phyloP scores from a whole-genome alignment of 2,329 filamentous ascomycete species.

The Monosporascus ibericus region DNA sequence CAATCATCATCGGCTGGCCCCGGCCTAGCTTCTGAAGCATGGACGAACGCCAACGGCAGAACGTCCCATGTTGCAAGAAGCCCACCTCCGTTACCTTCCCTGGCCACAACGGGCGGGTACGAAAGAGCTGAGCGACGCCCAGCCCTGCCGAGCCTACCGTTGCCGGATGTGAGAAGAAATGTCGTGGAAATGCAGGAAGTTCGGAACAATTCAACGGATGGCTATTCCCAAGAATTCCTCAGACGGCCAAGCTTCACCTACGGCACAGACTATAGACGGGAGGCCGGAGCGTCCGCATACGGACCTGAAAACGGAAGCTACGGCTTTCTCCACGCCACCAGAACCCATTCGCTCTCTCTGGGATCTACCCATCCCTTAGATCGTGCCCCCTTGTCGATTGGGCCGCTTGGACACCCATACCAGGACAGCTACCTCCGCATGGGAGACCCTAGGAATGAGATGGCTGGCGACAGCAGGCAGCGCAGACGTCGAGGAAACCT shows the following conservation, averaged over 20 bases:
- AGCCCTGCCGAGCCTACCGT: constrained; percentile 36
- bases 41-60: constrained; percentile 27
- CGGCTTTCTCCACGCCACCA: constrained; percentile 36
- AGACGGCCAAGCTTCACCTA: constrained; percentile 19
- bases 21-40: constrained; percentile 26
- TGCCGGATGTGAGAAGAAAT: constrained; percentile 31
- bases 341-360: constrained; percentile 40
- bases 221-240: constrained; percentile 24
- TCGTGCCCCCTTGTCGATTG: constrained; percentile 36
- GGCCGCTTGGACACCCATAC: constrained; percentile 33
- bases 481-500: constrained; percentile 73
- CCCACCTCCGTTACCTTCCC: constrained; percentile 23
- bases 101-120: constrained; percentile 24
- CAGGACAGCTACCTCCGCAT: constrained; percentile 36
- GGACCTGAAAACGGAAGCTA: constrained; percentile 30
- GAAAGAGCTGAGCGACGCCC: constrained; percentile 31
- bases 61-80: constrained; percentile 29
- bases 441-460: constrained; percentile 32
- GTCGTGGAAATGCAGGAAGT: constrained; percentile 24
- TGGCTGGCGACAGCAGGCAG: constrained; percentile 41
- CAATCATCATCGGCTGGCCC: constrained; percentile 29
- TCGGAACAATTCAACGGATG: constrained; percentile 29
- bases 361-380: constrained; percentile 38
- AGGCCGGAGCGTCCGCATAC: constrained; percentile 27
- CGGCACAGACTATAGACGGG: constrained; percentile 22